phyloP scores from a whole-genome alignment of 345 rosid species.

The Salix koriyanagi region DNA sequence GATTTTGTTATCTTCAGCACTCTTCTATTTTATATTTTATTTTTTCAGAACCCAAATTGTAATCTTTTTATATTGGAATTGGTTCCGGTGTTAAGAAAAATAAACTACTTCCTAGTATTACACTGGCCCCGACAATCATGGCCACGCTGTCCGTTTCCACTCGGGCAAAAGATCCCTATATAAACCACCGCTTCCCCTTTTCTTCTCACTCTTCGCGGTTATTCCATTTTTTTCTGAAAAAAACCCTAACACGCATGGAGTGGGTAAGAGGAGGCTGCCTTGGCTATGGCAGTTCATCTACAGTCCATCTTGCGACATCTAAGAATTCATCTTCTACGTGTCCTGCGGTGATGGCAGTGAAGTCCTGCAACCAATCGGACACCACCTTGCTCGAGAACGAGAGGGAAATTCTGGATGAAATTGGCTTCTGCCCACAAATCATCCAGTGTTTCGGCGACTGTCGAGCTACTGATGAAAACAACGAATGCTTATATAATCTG shows the following conservation, averaged over 20 bases:
- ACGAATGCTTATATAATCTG: constrained; percentile 12
- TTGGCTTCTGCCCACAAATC: constrained; percentile 14
- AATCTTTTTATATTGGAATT: background rate
- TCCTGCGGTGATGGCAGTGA: constrained; percentile 26
- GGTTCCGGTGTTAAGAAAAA: background rate
- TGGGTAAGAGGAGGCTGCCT: constrained; percentile 31
- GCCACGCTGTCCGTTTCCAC: background rate
- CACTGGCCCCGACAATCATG: background rate
- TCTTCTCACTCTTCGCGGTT: background rate
- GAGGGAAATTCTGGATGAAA: constrained; percentile 9
- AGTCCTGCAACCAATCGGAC: constrained; percentile 18
- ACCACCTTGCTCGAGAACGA: constrained; percentile 27
- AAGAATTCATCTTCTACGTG: background rate
- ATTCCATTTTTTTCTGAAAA: background rate
- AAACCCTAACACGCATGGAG: constrained; percentile 14
- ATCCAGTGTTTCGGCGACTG: constrained; percentile 23
- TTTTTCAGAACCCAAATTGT: background rate
- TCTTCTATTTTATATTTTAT: no score
- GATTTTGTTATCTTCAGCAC: background rate
- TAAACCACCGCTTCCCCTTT: background rate
- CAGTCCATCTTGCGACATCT: constrained; percentile 20
- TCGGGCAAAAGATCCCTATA: background rate
- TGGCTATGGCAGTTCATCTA: constrained; percentile 28
- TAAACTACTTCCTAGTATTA: background rate
- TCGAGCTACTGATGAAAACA: constrained; percentile 15